A percentile compares a stretch with the other conserved stretches of the same genome.
Evolutionary conservation across 192 early-diverging fungal species (phyloP).

Genomic region (Umbelopsis ramanniana): DNA sequence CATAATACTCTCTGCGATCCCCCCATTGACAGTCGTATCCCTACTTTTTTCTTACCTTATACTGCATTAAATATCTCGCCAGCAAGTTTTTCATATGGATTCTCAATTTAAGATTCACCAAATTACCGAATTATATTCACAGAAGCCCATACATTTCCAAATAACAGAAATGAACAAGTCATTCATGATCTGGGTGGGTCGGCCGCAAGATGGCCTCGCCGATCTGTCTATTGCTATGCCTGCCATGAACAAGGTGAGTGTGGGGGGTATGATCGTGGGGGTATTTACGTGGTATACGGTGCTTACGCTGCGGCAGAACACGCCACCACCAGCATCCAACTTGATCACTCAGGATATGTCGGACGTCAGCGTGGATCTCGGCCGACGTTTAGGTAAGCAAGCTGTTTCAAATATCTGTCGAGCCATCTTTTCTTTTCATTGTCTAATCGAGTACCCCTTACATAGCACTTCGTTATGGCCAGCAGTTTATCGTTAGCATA

Average conservation of each 20-base stretch:
- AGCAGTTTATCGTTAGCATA: constrained; percentile 38
- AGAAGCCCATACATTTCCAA: constrained; percentile 37
- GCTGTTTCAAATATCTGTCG: background rate
- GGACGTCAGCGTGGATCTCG: constrained; percentile 38
- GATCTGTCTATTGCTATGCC: constrained; percentile 41
- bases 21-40: background rate
- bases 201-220: constrained; percentile 20
- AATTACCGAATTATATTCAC: constrained; percentile 34
- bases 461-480: constrained; percentile 31
- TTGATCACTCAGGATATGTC: constrained; percentile 31
- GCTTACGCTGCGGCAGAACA: constrained; percentile 13
- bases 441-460: background rate
- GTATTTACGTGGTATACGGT: background rate
- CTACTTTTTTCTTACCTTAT: background rate
- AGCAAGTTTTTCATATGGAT: constrained; percentile 19
- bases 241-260: constrained; percentile 27
- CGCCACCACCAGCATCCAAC: constrained; percentile 26
- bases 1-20: background rate
- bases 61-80: constrained; percentile 14
- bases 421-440: no score
- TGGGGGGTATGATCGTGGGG: background rate
- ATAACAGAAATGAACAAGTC: constrained; percentile 33
- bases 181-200: constrained; percentile 37
- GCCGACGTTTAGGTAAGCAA: constrained; percentile 38
- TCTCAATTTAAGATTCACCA: constrained; percentile 37